These are phyloP conservation scores for Rhizopus stolonifer DNA, from an alignment of 371 early-diverging fungal genomes.

Conservation along the genomic window DNA sequence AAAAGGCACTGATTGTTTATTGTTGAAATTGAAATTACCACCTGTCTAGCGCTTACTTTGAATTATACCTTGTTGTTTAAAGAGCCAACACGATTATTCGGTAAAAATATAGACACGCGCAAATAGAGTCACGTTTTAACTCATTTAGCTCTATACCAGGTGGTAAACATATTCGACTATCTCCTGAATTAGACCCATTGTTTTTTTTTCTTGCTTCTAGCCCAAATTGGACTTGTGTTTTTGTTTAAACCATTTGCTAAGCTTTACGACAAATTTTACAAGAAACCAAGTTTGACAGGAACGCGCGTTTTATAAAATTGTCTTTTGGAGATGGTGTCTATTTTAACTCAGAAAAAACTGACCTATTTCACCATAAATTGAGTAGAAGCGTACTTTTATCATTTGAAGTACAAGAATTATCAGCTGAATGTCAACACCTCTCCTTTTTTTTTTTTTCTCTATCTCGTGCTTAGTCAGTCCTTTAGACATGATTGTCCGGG, in stretches of 20 bases:
- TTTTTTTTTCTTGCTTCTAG: slow-evolving; percentile 93
- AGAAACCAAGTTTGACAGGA: slow-evolving; percentile 66
- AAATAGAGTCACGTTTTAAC: no score
- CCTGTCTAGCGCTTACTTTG: slow-evolving; percentile 96
- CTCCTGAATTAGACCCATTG: slow-evolving; percentile 96
- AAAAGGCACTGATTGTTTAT: no score
- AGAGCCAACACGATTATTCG: slow-evolving; percentile 88
- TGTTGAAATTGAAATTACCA: slow-evolving; percentile 92
- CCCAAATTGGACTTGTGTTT: slow-evolving; percentile 93
- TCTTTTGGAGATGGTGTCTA: slow-evolving; percentile 98
- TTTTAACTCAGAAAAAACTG: slow-evolving; percentile 74
- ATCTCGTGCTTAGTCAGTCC: slow-evolving; percentile 81
- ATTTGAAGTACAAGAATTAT: slow-evolving; percentile 76
- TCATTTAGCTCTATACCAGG: slow-evolving; percentile 44
- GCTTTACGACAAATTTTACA: slow-evolving; percentile 80
- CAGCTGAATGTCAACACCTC: slow-evolving; percentile 78
- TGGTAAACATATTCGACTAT: slow-evolving; percentile 66
- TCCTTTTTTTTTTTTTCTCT: no score
- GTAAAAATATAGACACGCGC: no score
- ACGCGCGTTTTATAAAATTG: slow-evolving; percentile 86
- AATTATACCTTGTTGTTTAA: slow-evolving; percentile 91
- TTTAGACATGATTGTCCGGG: slow-evolving; percentile 91
- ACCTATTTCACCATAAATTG: slow-evolving; percentile 78
- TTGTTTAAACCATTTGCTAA: slow-evolving; percentile 90
- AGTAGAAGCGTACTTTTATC: slow-evolving; percentile 83